Evolutionary conservation across 805 yeast genomes (phyloP), one percentile per base, ranked within the genome.

Genomic region (Nakazawaea populi): DNA sequence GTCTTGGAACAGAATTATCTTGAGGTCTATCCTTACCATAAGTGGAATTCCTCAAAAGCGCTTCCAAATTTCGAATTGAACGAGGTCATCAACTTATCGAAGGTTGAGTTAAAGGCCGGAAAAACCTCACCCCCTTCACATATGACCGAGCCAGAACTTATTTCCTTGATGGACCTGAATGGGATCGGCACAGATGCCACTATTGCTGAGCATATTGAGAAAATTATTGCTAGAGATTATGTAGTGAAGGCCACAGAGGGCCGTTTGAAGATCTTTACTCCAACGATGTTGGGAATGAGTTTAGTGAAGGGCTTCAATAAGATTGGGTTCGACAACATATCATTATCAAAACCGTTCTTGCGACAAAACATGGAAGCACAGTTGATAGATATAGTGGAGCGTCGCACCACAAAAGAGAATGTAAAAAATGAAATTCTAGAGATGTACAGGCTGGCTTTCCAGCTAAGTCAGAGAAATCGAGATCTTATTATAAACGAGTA

Each of bases 101-200:
- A 75, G 42, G 83, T 87, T 1, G 80, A 76, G 53, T 64, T 94
- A 60, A 76, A 77, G 47, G 80, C 79, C 18, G 97, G 98, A 0
- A 76, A 76, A 50, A 94, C 99, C 0, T 62, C 84, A 0, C 83
- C 97, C 0, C 99, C 99, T 0, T 67, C 70, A 31, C 85, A 82
- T 48, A 76, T 94, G 74, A 92, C 98, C 0, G 99, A 94, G 65
- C 76, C 96, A 0, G 99, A 92, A 62, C 73, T 94, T 27, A 89
- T 94, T 67, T 85, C 89, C 8, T 70, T 94, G 44, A 94, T 94
- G 99, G 98, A 95, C 70, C 87, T 83, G 9, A 94, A 94, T 65
- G 98, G 98, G 0, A 94, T 94, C 43, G 99, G 99, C 2, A 94
- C 99, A 0, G 99, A 94, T 71, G 99, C 99, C 0, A 94, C 99